Conservation (phyloP, 345 rosid genomes). For the Eutrema heterophyllum region DNA sequence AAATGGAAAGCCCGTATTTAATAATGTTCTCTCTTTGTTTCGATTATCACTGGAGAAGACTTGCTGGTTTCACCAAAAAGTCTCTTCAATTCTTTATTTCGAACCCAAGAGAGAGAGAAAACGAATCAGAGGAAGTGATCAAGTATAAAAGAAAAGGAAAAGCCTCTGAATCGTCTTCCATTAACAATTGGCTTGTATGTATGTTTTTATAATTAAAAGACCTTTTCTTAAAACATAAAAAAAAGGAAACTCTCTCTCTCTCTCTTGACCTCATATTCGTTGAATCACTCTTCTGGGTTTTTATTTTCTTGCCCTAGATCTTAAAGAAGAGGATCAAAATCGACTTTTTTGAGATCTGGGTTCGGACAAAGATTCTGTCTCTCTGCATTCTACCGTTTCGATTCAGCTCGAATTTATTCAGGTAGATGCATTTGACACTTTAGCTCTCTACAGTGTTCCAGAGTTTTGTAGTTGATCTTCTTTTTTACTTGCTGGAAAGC, state of each 20-base stretch:
- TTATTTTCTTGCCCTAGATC: slow-evolving; percentile 16
- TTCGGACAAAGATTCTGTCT: slow-evolving; percentile 22
- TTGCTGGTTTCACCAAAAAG: slow-evolving; percentile 12
- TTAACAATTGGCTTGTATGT: neutral
- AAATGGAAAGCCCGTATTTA: neutral
- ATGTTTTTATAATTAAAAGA: neutral
- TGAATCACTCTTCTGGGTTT: slow-evolving; percentile 19
- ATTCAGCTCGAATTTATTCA: slow-evolving; percentile 1
- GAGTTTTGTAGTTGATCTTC: neutral
- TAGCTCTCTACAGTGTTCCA: slow-evolving; percentile 2
- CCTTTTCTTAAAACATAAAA: neutral
- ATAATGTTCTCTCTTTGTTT: neutral
- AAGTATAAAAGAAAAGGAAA: neutral
- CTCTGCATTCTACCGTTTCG: slow-evolving; percentile 17
- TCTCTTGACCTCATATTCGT: slow-evolving; percentile 18
- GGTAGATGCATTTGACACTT: slow-evolving; percentile 8
- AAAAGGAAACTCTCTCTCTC: slow-evolving; percentile 7
- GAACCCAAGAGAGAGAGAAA: neutral
- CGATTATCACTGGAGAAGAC: slow-evolving; percentile 10
- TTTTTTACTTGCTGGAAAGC: neutral
- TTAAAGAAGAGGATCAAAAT: slow-evolving; percentile 12
- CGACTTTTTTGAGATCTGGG: slow-evolving; percentile 13
- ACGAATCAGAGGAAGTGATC: neutral
- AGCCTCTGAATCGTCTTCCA: slow-evolving; percentile 6
- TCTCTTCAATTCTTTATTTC: slow-evolving; percentile 11